Base-by-base conservation (phyloP, 1,284 basidiomycete genomes). In the Sphaerobolus stellatus region DNA sequence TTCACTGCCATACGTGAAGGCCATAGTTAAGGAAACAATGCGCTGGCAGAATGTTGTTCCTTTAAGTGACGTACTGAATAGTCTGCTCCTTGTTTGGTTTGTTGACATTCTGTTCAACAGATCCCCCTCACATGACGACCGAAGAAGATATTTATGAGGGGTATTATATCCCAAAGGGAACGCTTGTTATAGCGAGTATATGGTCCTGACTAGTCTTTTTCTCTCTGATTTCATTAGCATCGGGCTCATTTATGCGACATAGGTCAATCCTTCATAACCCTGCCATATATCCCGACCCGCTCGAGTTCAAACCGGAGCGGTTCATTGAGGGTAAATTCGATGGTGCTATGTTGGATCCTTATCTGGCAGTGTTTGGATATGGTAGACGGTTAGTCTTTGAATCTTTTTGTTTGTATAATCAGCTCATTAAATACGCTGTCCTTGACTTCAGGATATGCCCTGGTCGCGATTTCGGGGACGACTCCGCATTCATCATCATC, bases 61-160 rank as follows among this genome's bases (percentile, higher is more conserved):
- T 5, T 16, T 45, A 16, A 2, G 45, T 24, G 7, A n/a, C n/a
- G n/a, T n/a, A n/a, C n/a, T n/a, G n/a, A n/a, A n/a, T n/a, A n/a
- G n/a, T n/a, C n/a, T n/a, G n/a, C n/a, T n/a, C n/a, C n/a, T n/a
- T n/a, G n/a, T n/a, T n/a, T n/a, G n/a, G n/a, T n/a, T n/a, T n/a
- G n/a, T n/a, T n/a, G n/a, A n/a, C n/a, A n/a, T n/a, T n/a, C n/a
- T n/a, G n/a, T n/a, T n/a, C 44, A 40, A 25, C 51, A 59, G 44
- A 43, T 29, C 25, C 56, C n/a, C 59, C 59, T 5, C 59, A 61
- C 54, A 24, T 48, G n/a, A 36, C 50, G 3, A 47, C 30, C 8
- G 41, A 50, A 31, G 59, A 61, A 25, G 52, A 59, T 47, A 49
- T 52, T 13, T 57, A 57, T 33, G 36, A 55, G 16, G 58, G 56